phyloP scores from a whole-genome alignment of 2,329 filamentous ascomycete genomes.

The Exophiala sideris region DNA sequence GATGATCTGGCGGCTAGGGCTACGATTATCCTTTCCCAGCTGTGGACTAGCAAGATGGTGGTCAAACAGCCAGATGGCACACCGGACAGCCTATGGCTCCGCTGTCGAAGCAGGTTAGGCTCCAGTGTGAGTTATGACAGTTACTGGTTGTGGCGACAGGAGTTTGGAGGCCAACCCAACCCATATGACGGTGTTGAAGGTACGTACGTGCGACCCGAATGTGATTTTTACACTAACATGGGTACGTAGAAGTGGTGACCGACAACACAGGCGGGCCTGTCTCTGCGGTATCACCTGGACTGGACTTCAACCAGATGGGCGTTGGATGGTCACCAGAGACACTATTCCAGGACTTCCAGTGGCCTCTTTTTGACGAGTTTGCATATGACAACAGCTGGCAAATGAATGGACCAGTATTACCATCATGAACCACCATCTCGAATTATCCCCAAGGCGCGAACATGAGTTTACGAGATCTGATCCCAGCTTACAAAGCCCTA shows the following conservation, averaged over 20 bases:
- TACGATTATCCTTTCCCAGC: conserved; percentile 17
- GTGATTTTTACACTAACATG: background rate
- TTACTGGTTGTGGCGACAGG: conserved; percentile 18
- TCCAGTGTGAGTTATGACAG: conserved; percentile 17
- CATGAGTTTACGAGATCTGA: too few species aligned
- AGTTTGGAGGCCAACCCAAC: conserved; percentile 14
- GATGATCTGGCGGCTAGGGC: conserved; percentile 13
- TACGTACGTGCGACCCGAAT: background rate
- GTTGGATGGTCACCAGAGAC: conserved; percentile 17
- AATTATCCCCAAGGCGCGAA: background rate
- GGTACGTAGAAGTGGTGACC: conserved; percentile 4
- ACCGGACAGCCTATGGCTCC: conserved; percentile 10
- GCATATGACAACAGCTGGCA: conserved; percentile 3
- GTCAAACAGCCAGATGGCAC: conserved; percentile 14
- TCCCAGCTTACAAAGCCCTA: too few species aligned
- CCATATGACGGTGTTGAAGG: conserved; percentile 16
- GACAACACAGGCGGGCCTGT: background rate
- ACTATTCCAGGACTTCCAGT: conserved; percentile 17
- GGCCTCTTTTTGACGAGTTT: conserved; percentile 14
- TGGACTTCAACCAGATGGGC: conserved; percentile 12
- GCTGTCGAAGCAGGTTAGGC: conserved; percentile 14
- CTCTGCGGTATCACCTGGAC: background rate
- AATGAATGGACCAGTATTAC: background rate
- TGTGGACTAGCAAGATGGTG: conserved; percentile 19
- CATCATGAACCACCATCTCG: background rate